These are phyloP conservation scores for Monocercomonoides exilis DNA, from an alignment of 78 protist species.

Conservation along the genomic window DNA sequence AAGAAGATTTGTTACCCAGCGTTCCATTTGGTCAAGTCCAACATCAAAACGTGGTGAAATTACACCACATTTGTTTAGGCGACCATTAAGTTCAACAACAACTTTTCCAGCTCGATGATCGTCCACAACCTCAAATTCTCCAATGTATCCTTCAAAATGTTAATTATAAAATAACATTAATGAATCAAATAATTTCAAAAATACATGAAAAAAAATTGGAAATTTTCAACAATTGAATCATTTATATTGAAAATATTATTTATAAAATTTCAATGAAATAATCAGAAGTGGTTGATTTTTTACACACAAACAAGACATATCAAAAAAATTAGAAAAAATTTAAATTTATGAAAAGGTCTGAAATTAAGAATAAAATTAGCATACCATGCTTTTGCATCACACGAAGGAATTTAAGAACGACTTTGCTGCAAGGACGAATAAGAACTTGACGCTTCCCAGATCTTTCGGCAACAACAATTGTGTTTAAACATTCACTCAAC, in stretches of 20 bases:
- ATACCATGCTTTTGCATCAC: slow-evolving; percentile 96
- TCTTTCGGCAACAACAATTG: slow-evolving; percentile 90
- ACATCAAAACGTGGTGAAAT: slow-evolving; percentile 96
- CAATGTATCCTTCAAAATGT: slow-evolving; percentile 93
- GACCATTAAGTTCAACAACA: slow-evolving; percentile 93
- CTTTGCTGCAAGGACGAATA: slow-evolving; percentile 93
- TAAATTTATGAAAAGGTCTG: too few species aligned
- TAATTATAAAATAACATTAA: background rate
- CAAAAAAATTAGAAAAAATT: too few species aligned
- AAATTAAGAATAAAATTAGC: background rate
- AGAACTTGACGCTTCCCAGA: slow-evolving; percentile 97
- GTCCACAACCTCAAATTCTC: slow-evolving; percentile 97
- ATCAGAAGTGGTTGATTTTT: too few species aligned
- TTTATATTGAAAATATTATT: too few species aligned
- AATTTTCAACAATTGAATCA: too few species aligned
- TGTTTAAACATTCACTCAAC: slow-evolving; percentile 81
- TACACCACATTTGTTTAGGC: slow-evolving; percentile 98
- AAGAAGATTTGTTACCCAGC: too few species aligned
- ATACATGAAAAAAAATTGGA: background rate
- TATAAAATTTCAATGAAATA: too few species aligned
- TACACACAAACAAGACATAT: too few species aligned
- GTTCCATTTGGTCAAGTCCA: slow-evolving; percentile 40
- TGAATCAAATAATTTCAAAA: background rate
- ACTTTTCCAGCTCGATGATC: slow-evolving; percentile 98
- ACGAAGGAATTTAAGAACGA: slow-evolving; percentile 90